A percentile compares a stretch with the other conserved stretches of the same genome.
Evolutionary conservation across 2,329 filamentous ascomycete genomes (phyloP).

Genomic region (Ophiognomonia clavigignenti-juglandacearum): DNA sequence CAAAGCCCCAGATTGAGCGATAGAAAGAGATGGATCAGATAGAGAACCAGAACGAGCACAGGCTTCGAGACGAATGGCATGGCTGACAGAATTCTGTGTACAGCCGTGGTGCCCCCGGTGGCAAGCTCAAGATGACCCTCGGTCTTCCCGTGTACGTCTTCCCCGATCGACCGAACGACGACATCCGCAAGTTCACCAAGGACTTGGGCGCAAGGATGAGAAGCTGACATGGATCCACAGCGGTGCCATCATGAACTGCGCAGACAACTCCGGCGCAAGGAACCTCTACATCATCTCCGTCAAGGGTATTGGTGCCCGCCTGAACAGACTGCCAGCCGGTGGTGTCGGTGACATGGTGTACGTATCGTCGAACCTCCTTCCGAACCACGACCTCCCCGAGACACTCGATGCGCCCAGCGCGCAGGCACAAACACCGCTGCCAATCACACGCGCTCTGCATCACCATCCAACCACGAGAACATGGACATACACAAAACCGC

Average conservation of each 20-base stretch:
- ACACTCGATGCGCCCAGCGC: neutral
- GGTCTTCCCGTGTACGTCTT: slow-evolving; percentile 96
- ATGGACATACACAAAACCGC: neutral
- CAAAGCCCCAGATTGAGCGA: slow-evolving; percentile 6
- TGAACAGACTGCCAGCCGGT: slow-evolving; percentile 94
- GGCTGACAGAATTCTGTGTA: slow-evolving; percentile 30
- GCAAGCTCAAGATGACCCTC: slow-evolving; percentile 99
- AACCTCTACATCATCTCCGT: slow-evolving; percentile 99
- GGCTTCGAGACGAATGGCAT: neutral
- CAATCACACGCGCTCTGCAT: neutral
- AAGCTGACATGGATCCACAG: slow-evolving; percentile 40
- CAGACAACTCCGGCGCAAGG: slow-evolving; percentile 97
- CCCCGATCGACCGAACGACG: slow-evolving; percentile 10
- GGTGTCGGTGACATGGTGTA: slow-evolving; percentile 97
- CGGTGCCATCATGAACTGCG: slow-evolving; percentile 99
- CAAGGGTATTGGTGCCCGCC: slow-evolving; percentile 95
- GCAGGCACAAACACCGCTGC: too few relatives aligned
- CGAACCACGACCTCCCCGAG: neutral
- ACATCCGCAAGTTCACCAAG: slow-evolving; percentile 3
- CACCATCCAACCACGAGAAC: neutral
- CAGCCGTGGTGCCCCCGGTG: slow-evolving; percentile 88
- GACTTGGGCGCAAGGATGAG: slow-evolving; percentile 2
- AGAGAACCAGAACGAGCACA: neutral
- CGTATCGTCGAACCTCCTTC: slow-evolving; percentile 6
- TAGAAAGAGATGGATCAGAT: slow-evolving; percentile 2